These are phyloP conservation scores for Termitomyces sp. DNA, from an alignment of 768 basidiomycete species.

Conservation along the genomic window DNA sequence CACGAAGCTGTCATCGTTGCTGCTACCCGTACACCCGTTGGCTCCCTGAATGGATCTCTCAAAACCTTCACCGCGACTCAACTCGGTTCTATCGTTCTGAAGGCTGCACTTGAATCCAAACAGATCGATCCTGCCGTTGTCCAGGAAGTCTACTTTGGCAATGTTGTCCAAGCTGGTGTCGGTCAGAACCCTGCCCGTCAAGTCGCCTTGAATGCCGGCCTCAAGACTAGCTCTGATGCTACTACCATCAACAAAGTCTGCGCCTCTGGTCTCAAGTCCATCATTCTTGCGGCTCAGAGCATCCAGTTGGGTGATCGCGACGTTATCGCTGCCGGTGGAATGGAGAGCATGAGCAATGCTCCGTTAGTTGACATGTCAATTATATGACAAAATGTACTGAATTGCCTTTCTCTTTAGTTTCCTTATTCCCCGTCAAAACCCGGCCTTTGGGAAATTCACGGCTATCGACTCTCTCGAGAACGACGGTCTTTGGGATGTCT, in stretches of 20 bases:
- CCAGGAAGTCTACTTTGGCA: conserved; percentile 98
- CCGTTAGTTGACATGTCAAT: conserved; percentile 60
- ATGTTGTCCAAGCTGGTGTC: conserved; percentile 96
- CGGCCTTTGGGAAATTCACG: conserved; percentile 85
- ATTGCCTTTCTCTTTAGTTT: conserved; percentile 43
- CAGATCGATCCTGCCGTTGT: conserved; percentile 76
- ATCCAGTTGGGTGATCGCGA: conserved; percentile 83
- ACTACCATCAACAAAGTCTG: conserved; percentile 99
- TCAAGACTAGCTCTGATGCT: conserved; percentile 83
- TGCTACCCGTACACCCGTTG: conserved; percentile 91
- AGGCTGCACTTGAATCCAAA: conserved; percentile 81
- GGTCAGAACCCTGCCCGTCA: conserved; percentile 99
- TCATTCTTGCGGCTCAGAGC: conserved; percentile 90
- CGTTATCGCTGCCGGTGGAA: conserved; percentile 92
- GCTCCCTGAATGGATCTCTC: conserved; percentile 86
- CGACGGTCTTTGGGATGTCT: conserved; percentile 96
- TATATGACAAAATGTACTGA: conserved; percentile 3
- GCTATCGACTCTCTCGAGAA: conserved; percentile 83
- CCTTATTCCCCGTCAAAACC: conserved; percentile 78
- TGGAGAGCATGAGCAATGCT: conserved; percentile 99
- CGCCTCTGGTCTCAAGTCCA: conserved; percentile 93
- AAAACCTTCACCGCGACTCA: conserved; percentile 88
- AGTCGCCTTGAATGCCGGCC: conserved; percentile 88
- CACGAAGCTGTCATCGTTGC: conserved; percentile 93
- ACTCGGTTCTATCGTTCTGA: conserved; percentile 85